Evolutionary conservation across 2,329 filamentous ascomycete species (phyloP), one percentile per base, ranked within the genome.

Genomic region (Fusarium tupiense): DNA sequence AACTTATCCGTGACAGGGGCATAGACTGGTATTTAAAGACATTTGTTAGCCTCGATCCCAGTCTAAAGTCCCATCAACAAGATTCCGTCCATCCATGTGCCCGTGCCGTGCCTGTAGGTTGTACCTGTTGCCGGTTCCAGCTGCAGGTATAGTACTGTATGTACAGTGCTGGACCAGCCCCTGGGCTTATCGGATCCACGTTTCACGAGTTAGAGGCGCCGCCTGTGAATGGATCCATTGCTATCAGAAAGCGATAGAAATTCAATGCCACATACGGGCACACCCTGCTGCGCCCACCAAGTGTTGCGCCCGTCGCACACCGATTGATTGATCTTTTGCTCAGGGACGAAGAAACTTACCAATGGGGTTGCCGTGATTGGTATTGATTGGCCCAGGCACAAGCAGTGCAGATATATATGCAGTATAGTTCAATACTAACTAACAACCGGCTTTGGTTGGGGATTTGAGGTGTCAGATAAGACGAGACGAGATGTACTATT

Each of bases 271-370:
- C 35, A 44, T 40, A 76, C 69, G 67, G 69, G 65, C 69, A 71
- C 54, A 64, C 65, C 67, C 64, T 69, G 50, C 53, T 69, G 61
- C 68, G 72, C 69, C 72, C 58, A 68, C 71, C 53, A 64, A 67
- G 47, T 53, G 60, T 69, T 77, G 77, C 77, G 77, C 75, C 77
- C 77, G 76, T 69, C 66, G 65, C 64, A 73, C 74, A 74, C 75
- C 73, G 75, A 72, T 73, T 75, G 70, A 72, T 71, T 75, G 72
- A 71, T 64, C 59, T 71, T 70, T 52, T 61, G 67, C 46, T 63
- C 62, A 66, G 67, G 69, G 65, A 74, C 58, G 33, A 60, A 53
- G 60, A 50, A 64, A 78, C 77, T 79, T 72, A 78, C 77, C 77
- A 78, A 79, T 79, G 62, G 67, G 60, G 56, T 50, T 62, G 69